Evolutionary conservation across 2,329 filamentous ascomycete species (phyloP), one percentile per base, ranked within the genome.

Genomic region (Colletotrichum chrysophilum): DNA sequence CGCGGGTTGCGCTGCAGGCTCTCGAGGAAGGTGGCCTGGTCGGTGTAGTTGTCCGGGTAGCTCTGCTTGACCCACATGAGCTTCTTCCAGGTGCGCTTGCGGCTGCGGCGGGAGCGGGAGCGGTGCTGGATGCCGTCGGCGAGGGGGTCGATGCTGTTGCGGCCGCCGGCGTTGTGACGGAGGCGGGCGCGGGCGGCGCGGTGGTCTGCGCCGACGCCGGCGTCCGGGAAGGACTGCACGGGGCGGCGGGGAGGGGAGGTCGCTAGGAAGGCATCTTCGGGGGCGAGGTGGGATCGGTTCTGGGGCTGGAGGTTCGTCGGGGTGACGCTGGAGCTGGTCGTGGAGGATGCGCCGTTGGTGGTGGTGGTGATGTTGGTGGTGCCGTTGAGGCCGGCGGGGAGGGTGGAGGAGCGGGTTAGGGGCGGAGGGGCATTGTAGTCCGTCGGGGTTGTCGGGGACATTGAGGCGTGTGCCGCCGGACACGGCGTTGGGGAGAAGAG

Each of bases 11-110:
- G 92, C 84, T 99, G 96, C 21, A 99, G 91, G 80, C 98, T 96
- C 82, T 98, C 96, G 79, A 99, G 93, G 81, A 99, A 99, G 2
- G 97, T 98, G 76, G 95, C 95, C 82, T 97, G 96, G 83, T 99
- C 97, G 55, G 97, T 98, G 83, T 98, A 98, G 84, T 99, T 99
- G 84, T 99, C 97, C n/a, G 97, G 96, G 82, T 97, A 98, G 38
- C 94, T 95, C 84, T 98, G 97, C 86, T 98, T 98, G 82, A 99
- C 96, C 97, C 97, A 99, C 71, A 99, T 90, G 78, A 99, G 86
- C 87, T 98, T 98, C 89, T 97, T 98, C 95, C 96, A 98, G 13
- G 91, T 91, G 66, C 92, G 91, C 81, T 93, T 95, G 78, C 93
- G 89, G 80, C 92, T 89, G 62, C 94, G 89, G 79, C 93, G 94